These are phyloP conservation scores for Exophiala sp. DNA, from an alignment of 2,329 filamentous ascomycete species.

Conservation along the genomic window DNA sequence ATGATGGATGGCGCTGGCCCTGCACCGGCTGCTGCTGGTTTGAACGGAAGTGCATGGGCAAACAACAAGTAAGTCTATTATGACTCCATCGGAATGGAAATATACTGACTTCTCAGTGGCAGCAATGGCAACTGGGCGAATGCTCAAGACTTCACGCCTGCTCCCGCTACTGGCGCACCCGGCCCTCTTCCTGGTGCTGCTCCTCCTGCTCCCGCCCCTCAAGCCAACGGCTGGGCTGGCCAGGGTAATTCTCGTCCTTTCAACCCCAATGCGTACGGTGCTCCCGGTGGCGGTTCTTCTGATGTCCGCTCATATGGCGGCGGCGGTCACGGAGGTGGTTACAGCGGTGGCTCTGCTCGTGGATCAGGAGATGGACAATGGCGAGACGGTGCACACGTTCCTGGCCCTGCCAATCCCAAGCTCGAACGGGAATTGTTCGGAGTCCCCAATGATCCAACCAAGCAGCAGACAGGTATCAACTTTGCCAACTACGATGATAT, in stretches of 20 bases:
- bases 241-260: constrained; percentile 45
- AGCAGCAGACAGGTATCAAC: constrained; percentile 98
- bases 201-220: constrained; percentile 13
- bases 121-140: constrained; percentile 49
- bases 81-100: not conserved
- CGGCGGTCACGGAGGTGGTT: constrained; percentile 46
- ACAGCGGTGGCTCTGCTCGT: constrained; percentile 57
- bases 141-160: constrained; percentile 55
- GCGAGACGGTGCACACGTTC: constrained; percentile 93
- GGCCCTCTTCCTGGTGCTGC: constrained; percentile 30
- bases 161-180: constrained; percentile 34
- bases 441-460: constrained; percentile 81
- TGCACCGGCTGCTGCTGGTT: constrained; percentile 30
- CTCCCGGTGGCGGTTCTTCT: constrained; percentile 51
- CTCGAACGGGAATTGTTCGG: constrained; percentile 96
- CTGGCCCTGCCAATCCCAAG: constrained; percentile 82
- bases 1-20: constrained; percentile 36
- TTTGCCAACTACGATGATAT: constrained; percentile 99
- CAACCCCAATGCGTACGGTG: constrained; percentile 61
- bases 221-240: constrained; percentile 29
- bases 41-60: constrained; percentile 37
- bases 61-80: constrained; percentile 22
- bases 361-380: constrained; percentile 95
- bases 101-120: constrained; percentile 6
- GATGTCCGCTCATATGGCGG: constrained; percentile 35